Base-by-base conservation (phyloP, 2,329 filamentous ascomycete genomes). In the Eutypella sp. region DNA sequence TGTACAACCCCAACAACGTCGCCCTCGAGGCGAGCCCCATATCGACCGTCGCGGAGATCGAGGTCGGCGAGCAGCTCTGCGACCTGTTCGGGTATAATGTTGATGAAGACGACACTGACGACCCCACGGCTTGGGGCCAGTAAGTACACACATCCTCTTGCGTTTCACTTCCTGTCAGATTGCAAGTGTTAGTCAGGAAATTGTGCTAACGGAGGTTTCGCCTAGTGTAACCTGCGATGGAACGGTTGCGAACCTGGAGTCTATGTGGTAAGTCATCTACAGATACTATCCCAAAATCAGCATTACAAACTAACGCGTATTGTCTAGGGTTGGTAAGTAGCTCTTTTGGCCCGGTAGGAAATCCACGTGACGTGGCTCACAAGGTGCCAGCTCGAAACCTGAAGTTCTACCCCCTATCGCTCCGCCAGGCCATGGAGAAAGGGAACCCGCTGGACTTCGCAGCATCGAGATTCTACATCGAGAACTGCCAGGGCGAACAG, bases 1-100 rank as follows among this genome's bases (percentile, higher is more conserved):
- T 75, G 20, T 75, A 73, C 47, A 74, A 75, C 40, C 71, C 72
- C 0, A 76, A 75, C 58, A 75, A 75, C 29, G 67, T 75, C 1
- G 60, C 70, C 1, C 52, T 72, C 0, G 72, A 75, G 47, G 71
- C 66, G 1, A 74, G 69, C 36, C 72, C 72, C 1, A 50, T 74
- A 11, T 68, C 69, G 0, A 75, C 70, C 0, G 46, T 71, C 3
- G 63, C 68, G 4, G 73, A 76, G 49, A 64, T 70, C 5, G 59
- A 66, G 33, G 71, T 70, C 2, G 72, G 72, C 1, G 54, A 72
- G 45, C 67, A 76, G 44, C 57, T 75, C 11, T 74, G 69, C 34
- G 55, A 68, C 3, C 49, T 75, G 23, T 68, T 76, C 27, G 72
- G 72, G 0, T 75, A 69, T 52, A 69, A 72, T 41, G 60, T 49